Conservation (phyloP, 768 basidiomycete species). For the Boletus coccyginus region DNA sequence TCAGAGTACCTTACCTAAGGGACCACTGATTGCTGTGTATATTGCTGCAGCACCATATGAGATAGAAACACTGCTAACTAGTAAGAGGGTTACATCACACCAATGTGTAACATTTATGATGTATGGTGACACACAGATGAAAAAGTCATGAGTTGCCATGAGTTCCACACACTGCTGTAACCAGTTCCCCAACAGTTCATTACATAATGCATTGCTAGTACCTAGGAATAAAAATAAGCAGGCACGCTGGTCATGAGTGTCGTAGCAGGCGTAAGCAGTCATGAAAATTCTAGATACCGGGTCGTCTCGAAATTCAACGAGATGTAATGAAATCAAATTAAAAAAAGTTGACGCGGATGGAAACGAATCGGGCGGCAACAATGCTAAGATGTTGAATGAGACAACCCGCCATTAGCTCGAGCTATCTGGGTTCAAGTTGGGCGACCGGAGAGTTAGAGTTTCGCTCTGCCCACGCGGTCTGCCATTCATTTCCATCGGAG, state of each 20-base stretch:
- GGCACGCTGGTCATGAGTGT: slow-evolving; percentile 4
- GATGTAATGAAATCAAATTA: background rate
- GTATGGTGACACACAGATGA: no score
- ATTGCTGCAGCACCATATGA: no score
- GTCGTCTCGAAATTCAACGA: background rate
- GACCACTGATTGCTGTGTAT: no score
- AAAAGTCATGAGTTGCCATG: no score
- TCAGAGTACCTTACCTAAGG: no score
- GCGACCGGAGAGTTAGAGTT: slow-evolving; percentile 27
- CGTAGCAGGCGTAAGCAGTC: slow-evolving; percentile 12
- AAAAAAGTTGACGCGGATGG: background rate
- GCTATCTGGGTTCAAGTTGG: slow-evolving; percentile 4
- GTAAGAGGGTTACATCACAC: no score
- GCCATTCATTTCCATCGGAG: slow-evolving; percentile 25
- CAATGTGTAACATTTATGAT: no score
- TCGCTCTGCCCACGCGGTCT: slow-evolving; percentile 58
- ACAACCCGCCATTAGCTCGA: slow-evolving; percentile 5
- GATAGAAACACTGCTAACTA: no score
- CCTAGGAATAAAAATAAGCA: slow-evolving; percentile 13
- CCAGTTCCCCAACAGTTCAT: no score
- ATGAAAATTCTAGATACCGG: background rate
- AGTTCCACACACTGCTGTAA: no score
- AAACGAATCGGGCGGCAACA: background rate
- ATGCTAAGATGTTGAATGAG: background rate
- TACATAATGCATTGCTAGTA: no score